Base-by-base conservation (phyloP, 805 yeast species). In the Candida montana region DNA sequence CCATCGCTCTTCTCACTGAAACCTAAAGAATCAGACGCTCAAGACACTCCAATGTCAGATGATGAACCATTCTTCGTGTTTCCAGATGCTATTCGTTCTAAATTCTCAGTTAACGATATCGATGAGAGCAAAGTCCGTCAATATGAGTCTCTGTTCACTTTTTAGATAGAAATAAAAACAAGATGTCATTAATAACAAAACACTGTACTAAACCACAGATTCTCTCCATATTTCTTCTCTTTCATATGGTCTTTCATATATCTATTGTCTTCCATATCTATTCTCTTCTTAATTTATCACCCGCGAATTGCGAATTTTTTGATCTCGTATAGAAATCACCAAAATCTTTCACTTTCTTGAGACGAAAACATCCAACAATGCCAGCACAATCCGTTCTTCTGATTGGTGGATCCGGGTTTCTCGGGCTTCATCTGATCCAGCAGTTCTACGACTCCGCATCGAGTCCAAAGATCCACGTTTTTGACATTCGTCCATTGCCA, bases 361-460 rank as follows among this genome's bases (percentile, higher is more conserved):
- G 7, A n/a, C 13, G n/a, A 33, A 7, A 7, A 23, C 20, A 10
- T 5, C 16, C 6, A 31, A 27, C 28, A 40, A 49, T 45, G 50
- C 33, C 59, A 2, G 41, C 53, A 31, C 34, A 55, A 17, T 57
- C 61, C 6, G 95, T 93, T 2, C 75, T 93, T 24, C 69, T 93
- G 17, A 77, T 93, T n/a, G 99, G 99, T 37, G 99, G 99, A 9
- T 69, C 96, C 5, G 99, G 99, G 0, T 93, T 93, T 52, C 73
- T 93, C 17, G 99, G 99, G 2, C 76, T 88, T 35, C 99, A 93
- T 52, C 68, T 93, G 49, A 79, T 93, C 33, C 90, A 90, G 54
- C 93, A 87, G 61, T 91, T 90, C 62, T 75, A 77, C 66, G 71
- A 72, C 35, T 65, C 73, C 29, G 56, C 73, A 12, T 84, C 93